These are phyloP conservation scores for Parathielavia hyrcaniae DNA, from an alignment of 495 filamentous ascomycete genomes.

Conservation along the genomic window DNA sequence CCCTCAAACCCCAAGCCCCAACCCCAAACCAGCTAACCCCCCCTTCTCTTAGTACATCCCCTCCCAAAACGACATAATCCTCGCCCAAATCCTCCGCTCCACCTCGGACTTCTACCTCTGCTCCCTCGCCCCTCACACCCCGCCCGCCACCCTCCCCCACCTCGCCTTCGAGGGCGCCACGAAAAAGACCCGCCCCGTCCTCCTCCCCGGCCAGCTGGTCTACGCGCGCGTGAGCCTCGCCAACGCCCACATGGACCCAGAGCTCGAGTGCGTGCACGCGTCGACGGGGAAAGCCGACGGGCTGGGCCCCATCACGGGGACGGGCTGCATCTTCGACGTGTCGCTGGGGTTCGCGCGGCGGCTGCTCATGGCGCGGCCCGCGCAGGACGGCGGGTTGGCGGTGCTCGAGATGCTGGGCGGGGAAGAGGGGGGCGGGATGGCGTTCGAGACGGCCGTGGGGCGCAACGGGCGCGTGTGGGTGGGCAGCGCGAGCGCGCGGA, in stretches of 20 bases:
- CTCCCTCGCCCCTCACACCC: constrained; percentile 53
- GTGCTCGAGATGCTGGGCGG: constrained; percentile 80
- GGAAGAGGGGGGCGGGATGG: constrained; percentile 48
- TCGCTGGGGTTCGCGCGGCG: constrained; percentile 74
- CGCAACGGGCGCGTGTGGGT: constrained; percentile 94
- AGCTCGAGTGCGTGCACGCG: constrained; percentile 81
- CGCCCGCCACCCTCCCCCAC: constrained; percentile 72
- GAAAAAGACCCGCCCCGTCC: constrained; percentile 81
- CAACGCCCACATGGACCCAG: constrained; percentile 75
- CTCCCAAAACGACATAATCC: constrained; percentile 67
- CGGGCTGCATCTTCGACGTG: constrained; percentile 78
- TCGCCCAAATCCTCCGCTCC: constrained; percentile 74
- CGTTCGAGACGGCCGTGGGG: constrained; percentile 90
- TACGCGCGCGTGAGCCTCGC: constrained; percentile 76
- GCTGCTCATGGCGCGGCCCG: constrained; percentile 59
- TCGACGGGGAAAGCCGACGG: constrained; percentile 85
- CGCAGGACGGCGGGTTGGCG: constrained; percentile 59
- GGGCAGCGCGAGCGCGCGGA: constrained; percentile 60
- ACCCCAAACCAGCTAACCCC: not conserved
- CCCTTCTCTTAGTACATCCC: constrained; percentile 61
- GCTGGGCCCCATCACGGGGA: constrained; percentile 69
- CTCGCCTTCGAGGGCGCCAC: constrained; percentile 86
- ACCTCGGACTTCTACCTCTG: constrained; percentile 67
- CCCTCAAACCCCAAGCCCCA: not conserved
- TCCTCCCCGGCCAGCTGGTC: constrained; percentile 67